Percentiles rank a stretch among this genome's conserved stretches.
Conservation (phyloP, 768 basidiomycete genomes). For the Lentinula boryana region DNA sequence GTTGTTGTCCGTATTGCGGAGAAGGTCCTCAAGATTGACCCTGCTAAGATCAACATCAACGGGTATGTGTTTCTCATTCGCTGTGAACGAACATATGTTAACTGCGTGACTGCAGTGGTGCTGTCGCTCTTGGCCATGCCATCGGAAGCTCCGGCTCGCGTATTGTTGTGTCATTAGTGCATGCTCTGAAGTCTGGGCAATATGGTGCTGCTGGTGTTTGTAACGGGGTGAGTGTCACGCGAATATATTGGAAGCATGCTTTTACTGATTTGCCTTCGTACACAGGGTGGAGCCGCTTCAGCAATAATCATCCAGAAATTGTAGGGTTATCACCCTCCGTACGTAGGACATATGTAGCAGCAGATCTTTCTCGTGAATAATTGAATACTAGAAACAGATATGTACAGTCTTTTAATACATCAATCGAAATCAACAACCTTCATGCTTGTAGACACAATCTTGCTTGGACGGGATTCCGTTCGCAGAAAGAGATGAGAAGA, state of each 20-base stretch:
- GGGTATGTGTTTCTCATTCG: constrained; percentile 46
- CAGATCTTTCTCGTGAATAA: constrained; percentile 8
- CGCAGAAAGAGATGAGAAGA: background rate
- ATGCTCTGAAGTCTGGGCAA: constrained; percentile 86
- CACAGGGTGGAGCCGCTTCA: constrained; percentile 82
- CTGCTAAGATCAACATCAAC: constrained; percentile 85
- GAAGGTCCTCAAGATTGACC: constrained; percentile 78
- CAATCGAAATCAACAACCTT: background rate
- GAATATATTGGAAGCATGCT: background rate
- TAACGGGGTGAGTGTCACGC: constrained; percentile 72
- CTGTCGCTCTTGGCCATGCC: constrained; percentile 92
- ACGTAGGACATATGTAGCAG: constrained; percentile 3
- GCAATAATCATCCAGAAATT: constrained; percentile 86
- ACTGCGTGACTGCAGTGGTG: constrained; percentile 57
- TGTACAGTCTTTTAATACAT: background rate
- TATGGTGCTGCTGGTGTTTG: constrained; percentile 96
- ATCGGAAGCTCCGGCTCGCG: constrained; percentile 95
- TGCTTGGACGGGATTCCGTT: background rate
- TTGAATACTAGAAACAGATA: constrained; percentile 7
- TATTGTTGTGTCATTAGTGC: constrained; percentile 89
- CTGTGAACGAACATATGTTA: constrained; percentile 8
- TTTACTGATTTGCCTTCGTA: constrained; percentile 2
- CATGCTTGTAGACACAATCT: background rate
- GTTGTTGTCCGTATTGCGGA: constrained; percentile 89
- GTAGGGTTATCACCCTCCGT: constrained; percentile 30